phyloP scores from a whole-genome alignment of 1,284 basidiomycete genomes.

The Pseudomicrostroma phylloplanum region DNA sequence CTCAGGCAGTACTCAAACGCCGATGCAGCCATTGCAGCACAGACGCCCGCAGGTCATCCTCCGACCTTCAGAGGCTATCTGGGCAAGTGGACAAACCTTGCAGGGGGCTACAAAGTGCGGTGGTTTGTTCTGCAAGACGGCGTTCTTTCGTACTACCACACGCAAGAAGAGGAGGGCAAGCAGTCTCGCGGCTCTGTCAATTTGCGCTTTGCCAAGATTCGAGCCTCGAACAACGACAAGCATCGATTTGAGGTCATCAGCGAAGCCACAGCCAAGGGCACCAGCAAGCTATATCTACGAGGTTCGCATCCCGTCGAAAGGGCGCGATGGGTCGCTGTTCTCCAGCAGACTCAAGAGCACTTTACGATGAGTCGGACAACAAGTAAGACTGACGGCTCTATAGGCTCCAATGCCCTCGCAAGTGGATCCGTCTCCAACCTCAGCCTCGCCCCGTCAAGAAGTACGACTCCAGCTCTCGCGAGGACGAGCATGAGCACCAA shows the following conservation, averaged over 20 bases:
- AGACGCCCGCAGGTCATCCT: constrained; percentile 25
- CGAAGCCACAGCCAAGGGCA: constrained; percentile 46
- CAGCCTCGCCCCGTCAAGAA: neutral
- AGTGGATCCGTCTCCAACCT: neutral
- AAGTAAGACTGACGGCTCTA: constrained; percentile 22
- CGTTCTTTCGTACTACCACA: constrained; percentile 68
- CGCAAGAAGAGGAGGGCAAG: constrained; percentile 82
- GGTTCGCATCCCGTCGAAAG: constrained; percentile 60
- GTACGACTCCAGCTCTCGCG: neutral
- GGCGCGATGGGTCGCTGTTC: constrained; percentile 45
- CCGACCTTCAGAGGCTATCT: constrained; percentile 46
- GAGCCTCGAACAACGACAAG: constrained; percentile 55
- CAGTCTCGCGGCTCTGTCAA: constrained; percentile 82
- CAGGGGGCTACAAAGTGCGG: constrained; percentile 79
- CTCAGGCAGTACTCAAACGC: constrained; percentile 62
- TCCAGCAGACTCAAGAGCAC: constrained; percentile 39
- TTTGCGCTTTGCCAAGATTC: constrained; percentile 66
- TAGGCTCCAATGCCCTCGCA: neutral
- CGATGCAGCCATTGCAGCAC: constrained; percentile 55
- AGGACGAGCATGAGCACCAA: neutral
- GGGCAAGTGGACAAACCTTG: constrained; percentile 84
- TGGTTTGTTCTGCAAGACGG: constrained; percentile 93
- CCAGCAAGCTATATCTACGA: constrained; percentile 82
- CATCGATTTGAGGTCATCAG: constrained; percentile 77
- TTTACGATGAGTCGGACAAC: constrained; percentile 30